A percentile compares a stretch with the other conserved stretches of the same genome.
These are phyloP conservation scores for Calonectria naviculata DNA, from an alignment of 2,329 filamentous ascomycete species.

Conservation along the genomic window DNA sequence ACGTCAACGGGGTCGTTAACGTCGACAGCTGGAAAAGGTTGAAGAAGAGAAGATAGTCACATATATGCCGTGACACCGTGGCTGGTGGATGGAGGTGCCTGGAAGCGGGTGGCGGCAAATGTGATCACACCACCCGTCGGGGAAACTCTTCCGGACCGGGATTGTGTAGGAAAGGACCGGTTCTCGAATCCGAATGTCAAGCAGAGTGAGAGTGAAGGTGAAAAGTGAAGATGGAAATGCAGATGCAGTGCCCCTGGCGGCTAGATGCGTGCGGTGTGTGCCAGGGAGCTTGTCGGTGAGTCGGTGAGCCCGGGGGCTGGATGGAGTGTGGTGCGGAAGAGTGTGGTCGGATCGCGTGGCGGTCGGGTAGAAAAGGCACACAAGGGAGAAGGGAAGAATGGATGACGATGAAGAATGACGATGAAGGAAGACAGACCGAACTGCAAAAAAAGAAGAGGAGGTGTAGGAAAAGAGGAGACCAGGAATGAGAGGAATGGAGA, in stretches of 20 bases:
- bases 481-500: background rate
- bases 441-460: background rate
- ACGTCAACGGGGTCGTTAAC: conserved; percentile 28
- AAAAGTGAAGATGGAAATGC: background rate
- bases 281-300: conserved; percentile 11
- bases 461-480: background rate
- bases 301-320: conserved; percentile 18
- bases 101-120: conserved; percentile 5
- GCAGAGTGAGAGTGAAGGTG: background rate
- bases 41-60: conserved; percentile 6
- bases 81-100: conserved; percentile 1
- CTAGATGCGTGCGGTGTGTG: conserved; percentile 20
- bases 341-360: conserved; percentile 12
- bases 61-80: conserved; percentile 17
- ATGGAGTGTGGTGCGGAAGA: background rate
- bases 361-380: background rate
- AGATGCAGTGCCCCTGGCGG: conserved; percentile 8
- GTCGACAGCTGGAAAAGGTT: conserved; percentile 6
- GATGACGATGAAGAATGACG: background rate
- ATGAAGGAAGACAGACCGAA: background rate
- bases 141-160: background rate
- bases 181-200: conserved; percentile 1
- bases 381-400: background rate
- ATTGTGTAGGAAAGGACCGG: background rate
- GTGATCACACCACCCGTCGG: conserved; percentile 18